Evolutionary conservation across 2,329 filamentous ascomycete species (phyloP), one percentile per base, ranked within the genome.

Genomic region (Geosmithia flava): DNA sequence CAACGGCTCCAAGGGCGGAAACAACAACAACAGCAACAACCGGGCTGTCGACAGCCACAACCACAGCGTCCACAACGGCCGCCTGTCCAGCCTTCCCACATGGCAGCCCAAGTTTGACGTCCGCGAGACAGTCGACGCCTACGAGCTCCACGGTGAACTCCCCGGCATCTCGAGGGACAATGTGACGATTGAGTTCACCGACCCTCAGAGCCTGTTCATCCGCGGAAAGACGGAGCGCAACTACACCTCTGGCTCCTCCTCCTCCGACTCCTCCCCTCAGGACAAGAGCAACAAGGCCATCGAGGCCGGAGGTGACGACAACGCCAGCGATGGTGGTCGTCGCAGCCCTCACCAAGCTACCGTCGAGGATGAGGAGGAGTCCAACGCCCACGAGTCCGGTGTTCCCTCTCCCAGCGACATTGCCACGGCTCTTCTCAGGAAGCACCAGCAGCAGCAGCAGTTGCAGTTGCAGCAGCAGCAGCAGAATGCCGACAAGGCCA

Each of bases 71-170:
- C 60, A 56, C 44, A 51, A 55, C 43, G 54, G 55, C 45, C 58
- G 57, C 33, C 58, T 57, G 45, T 49, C 50, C 27, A 54, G 51
- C 50, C 55, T 74, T 45, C 71, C 69, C 44, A 69, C 76, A 59
- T 90, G 88, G 75, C 75, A 78, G 50, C 87, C 86, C 48, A 84
- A 81, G 65, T 91, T 91, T 59, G 86, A 91, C 58, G 74, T 90
- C 52, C 81, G 78, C 62, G 87, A 93, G 68, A 77, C 75, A 13
- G 74, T 75, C 51, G 66, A 78, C 6, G 62, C 70, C 53, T 91
- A 88, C 60, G 82, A 91, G 65, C 81, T 91, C 19, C 80, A 90
- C 57, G 87, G 86, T 57, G 86, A 91, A 65, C 78, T 91, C 6
- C 82, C 86, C 0, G 87, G 87, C 48, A 71, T 90, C 56, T 76